Base-by-base conservation (phyloP, 1,284 basidiomycete species). In the Apiotrichum domesticum region DNA sequence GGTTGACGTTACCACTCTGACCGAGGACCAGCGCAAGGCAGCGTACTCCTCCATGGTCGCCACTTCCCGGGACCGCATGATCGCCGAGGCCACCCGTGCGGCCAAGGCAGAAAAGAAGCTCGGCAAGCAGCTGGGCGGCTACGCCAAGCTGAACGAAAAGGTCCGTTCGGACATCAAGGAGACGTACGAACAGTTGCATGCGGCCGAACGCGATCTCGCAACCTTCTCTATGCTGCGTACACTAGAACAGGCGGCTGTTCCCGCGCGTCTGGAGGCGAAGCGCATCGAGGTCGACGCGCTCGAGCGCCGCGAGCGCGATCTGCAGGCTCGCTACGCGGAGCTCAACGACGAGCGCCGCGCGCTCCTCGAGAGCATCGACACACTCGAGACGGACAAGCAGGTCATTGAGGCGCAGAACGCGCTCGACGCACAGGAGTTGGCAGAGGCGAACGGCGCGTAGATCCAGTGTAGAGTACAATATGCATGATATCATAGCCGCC, bases 81-180 rank as follows among this genome's bases (percentile, higher is more conserved):
- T 84, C n/a, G 84, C 83, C 66, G 87, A 90, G 68, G 90, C 90
- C 0, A 82, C 80, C 48, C 88, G 87, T 68, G 87, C 89, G 0
- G 77, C 83, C 43, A 99, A 98, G 78, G 75, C 82, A 4, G 96
- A 98, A 80, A 97, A 95, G 83, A 94, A 92, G 75, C 83, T 98
- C 15, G 83, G 80, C 11, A 85, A 95, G 63, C 83, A 85, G 29
- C 82, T 98, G 6, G 94, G 93, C 43, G 96, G 96, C 3, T 98
- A 98, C 76, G 84, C 90, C 69, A 82, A 83, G 41, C 84, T 95
- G 13, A 86, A 86, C 44, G 82, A 82, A 64, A 83, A 84, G 45
- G 80, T 95, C 6, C 79, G 81, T 13, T 84, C 84, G 67, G 83
- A 86, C 6, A 78, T 95, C 41, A 77, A 77, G 1, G 82, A 84